phyloP scores from a whole-genome alignment of 495 filamentous ascomycete species.

The Podospora comata region DNA sequence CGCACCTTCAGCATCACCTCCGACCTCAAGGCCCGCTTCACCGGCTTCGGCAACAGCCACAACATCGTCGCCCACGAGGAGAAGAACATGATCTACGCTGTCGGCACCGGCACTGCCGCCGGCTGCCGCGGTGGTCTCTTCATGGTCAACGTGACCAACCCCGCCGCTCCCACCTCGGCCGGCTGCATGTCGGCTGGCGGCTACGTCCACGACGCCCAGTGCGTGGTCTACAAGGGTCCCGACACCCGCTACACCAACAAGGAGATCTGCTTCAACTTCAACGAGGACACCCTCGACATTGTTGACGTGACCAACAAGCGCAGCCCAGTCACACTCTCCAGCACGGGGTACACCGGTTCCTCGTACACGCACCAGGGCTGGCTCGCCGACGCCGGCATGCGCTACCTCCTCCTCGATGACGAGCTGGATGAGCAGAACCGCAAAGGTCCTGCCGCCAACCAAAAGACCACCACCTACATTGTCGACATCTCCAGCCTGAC shows the following conservation, averaged over 20 bases:
- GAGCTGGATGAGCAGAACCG: conserved; percentile 56
- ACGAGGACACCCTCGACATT: conserved; percentile 49
- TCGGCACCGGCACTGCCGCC: conserved; percentile 46
- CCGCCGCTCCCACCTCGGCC: conserved; percentile 47
- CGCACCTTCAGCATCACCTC: conserved; percentile 20
- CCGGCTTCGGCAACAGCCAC: conserved; percentile 28
- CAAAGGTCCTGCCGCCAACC: conserved; percentile 44
- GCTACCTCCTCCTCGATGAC: conserved; percentile 58
- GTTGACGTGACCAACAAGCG: conserved; percentile 54
- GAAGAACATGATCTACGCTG: conserved; percentile 42
- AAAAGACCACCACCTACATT: conserved; percentile 53
- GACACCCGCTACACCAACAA: conserved; percentile 48
- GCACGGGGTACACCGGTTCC: conserved; percentile 54
- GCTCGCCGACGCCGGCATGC: conserved; percentile 52
- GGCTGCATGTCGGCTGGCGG: conserved; percentile 54
- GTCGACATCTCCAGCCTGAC: conserved; percentile 54
- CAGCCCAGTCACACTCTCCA: conserved; percentile 48
- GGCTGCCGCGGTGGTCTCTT: conserved; percentile 51
- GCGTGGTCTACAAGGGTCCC: conserved; percentile 56
- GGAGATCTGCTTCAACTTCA: conserved; percentile 63
- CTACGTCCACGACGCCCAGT: conserved; percentile 62
- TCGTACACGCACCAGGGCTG: conserved; percentile 62
- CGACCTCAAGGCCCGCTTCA: conserved; percentile 25
- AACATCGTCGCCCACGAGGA: conserved; percentile 51
- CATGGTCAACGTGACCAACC: conserved; percentile 52